Conservation (phyloP, 2,329 filamentous ascomycete genomes). For the Ascomycota sp. region DNA sequence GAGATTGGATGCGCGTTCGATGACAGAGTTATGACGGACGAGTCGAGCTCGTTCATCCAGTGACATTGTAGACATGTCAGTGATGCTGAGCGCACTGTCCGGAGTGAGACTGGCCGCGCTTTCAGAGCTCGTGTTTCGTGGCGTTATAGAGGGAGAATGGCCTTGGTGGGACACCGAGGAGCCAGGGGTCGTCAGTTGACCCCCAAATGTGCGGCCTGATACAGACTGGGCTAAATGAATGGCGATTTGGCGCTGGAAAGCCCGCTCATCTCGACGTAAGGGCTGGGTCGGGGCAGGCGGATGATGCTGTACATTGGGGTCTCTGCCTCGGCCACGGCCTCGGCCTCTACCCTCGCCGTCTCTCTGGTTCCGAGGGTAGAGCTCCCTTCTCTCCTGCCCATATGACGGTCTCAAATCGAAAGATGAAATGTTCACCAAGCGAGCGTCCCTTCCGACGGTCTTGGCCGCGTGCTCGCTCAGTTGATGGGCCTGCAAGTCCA, state of each 20-base stretch:
- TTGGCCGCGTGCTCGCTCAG: constrained; percentile 73
- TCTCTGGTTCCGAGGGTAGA: constrained; percentile 21
- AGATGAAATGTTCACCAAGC: constrained; percentile 66
- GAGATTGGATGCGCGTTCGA: constrained; percentile 66
- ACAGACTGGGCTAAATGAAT: constrained; percentile 75
- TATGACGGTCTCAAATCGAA: constrained; percentile 68
- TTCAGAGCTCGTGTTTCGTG: not conserved
- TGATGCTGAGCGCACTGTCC: constrained; percentile 20
- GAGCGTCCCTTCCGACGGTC: constrained; percentile 61
- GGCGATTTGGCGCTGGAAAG: constrained; percentile 79
- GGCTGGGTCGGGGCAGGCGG: constrained; percentile 62
- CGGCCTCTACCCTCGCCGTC: constrained; percentile 16
- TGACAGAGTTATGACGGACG: constrained; percentile 63
- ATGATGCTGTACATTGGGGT: constrained; percentile 68
- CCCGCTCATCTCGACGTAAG: constrained; percentile 67
- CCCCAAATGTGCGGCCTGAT: constrained; percentile 64
- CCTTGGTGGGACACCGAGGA: constrained; percentile 1
- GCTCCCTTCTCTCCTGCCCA: constrained; percentile 29
- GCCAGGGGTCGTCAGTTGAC: constrained; percentile 42
- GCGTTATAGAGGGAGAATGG: not conserved
- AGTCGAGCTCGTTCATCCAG: constrained; percentile 66
- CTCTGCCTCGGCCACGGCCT: constrained; percentile 42
- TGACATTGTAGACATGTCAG: constrained; percentile 31
- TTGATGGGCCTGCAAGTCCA: constrained; percentile 89
- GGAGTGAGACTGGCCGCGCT: not conserved